Conservation (phyloP, 2,329 filamentous ascomycete genomes). For the Ustilaginoidea virens region DNA sequence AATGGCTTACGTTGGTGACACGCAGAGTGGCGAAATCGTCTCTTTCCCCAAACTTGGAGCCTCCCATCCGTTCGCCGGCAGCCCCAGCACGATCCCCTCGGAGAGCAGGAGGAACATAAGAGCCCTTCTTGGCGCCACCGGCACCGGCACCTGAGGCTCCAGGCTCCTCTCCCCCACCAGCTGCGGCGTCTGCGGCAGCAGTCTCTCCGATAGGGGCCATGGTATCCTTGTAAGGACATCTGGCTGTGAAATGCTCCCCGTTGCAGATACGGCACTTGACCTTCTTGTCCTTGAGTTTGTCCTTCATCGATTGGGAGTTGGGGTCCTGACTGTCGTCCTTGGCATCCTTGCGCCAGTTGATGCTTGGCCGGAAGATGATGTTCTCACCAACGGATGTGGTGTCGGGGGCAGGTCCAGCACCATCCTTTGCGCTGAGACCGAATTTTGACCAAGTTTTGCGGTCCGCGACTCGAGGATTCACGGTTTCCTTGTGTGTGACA, state of each 20-base stretch:
- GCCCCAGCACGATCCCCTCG: slow-evolving; percentile 49
- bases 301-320: slow-evolving; percentile 61
- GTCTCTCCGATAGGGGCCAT: slow-evolving; percentile 74
- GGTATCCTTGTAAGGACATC: slow-evolving; percentile 99
- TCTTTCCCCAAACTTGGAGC: slow-evolving; percentile 77
- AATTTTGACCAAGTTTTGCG: slow-evolving; percentile 91
- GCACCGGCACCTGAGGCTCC: slow-evolving; percentile 28
- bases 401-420: slow-evolving; percentile 66
- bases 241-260: slow-evolving; percentile 97
- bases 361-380: slow-evolving; percentile 86
- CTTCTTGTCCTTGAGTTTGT: slow-evolving; percentile 93
- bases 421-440: slow-evolving; percentile 74
- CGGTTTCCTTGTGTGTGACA: slow-evolving; percentile 78
- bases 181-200: slow-evolving; percentile 35
- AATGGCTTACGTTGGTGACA: slow-evolving; percentile 77
- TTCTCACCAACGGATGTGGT: slow-evolving; percentile 94
- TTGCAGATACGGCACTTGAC: slow-evolving; percentile 99
- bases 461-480: slow-evolving; percentile 94
- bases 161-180: slow-evolving; percentile 36
- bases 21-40: slow-evolving; percentile 93
- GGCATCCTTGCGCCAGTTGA: slow-evolving; percentile 86
- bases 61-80: slow-evolving; percentile 64
- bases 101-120: slow-evolving; percentile 89
- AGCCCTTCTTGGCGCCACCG: slow-evolving; percentile 54
- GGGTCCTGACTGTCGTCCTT: slow-evolving; percentile 64